Evolutionary conservation across 495 filamentous ascomycete species (phyloP).

Genomic region (Penicillium samsonianum): DNA sequence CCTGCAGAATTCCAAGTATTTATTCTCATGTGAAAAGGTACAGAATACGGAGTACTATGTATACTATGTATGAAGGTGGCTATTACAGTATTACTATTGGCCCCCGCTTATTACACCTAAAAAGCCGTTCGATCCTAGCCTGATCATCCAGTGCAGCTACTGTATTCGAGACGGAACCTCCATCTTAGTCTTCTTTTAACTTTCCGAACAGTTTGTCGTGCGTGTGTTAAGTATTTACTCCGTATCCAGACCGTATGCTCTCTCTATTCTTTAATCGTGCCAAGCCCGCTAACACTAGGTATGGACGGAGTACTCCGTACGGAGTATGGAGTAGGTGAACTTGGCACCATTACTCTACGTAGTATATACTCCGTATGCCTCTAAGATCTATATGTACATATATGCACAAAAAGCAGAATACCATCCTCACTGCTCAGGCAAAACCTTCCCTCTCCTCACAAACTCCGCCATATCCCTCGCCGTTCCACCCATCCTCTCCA

Average conservation of each 20-base stretch:
- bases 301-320: no score
- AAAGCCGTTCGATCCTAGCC: neutral
- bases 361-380: neutral
- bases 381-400: neutral
- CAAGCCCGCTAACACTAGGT: neutral
- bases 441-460: slow-evolving; percentile 16
- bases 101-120: neutral
- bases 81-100: neutral
- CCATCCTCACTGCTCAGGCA: neutral
- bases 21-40: neutral
- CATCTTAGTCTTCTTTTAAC: neutral
- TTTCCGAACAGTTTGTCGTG: neutral
- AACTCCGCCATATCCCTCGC: slow-evolving; percentile 25
- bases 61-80: no score
- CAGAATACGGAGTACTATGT: no score
- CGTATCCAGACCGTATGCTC: neutral
- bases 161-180: slow-evolving; percentile 20
- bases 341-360: neutral
- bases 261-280: neutral
- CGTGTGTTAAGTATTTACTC: neutral
- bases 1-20: neutral
- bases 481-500: slow-evolving; percentile 26
- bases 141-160: slow-evolving; percentile 11
- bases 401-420: neutral
- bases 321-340: neutral